A percentile compares a stretch with the other conserved stretches of the same genome.
phyloP scores from a whole-genome alignment of 345 rosid genomes.

The Geranium rotundifolium region DNA sequence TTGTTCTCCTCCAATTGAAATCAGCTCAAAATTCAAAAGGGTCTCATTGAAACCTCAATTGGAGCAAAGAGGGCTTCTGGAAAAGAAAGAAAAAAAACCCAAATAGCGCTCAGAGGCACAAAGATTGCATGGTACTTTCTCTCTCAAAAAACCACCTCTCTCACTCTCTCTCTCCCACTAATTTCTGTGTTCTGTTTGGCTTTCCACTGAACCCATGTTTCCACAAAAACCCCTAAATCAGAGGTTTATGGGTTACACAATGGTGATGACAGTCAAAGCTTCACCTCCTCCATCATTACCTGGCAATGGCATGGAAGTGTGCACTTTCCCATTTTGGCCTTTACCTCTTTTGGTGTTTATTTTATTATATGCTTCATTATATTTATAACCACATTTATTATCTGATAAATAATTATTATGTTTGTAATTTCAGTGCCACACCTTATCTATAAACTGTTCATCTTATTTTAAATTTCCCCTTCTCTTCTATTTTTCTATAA shows the following conservation, averaged over 20 bases:
- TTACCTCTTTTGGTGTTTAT: neutral
- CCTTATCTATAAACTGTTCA: neutral
- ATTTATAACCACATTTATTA: neutral
- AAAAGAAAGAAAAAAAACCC: slow-evolving; percentile 4
- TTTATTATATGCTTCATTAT: too few relatives aligned
- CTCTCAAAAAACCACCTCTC: slow-evolving; percentile 7
- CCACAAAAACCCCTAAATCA: too few relatives aligned
- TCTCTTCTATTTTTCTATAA: too few relatives aligned
- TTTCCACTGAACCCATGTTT: too few relatives aligned
- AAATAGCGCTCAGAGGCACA: slow-evolving; percentile 10
- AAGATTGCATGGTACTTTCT: slow-evolving; percentile 11
- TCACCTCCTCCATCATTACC: neutral
- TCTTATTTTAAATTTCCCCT: too few relatives aligned
- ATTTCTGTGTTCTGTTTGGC: neutral
- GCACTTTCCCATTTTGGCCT: neutral
- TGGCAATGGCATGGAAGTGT: neutral
- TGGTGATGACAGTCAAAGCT: neutral
- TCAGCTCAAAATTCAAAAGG: neutral
- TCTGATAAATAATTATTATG: neutral
- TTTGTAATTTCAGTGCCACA: neutral
- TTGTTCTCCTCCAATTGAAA: neutral
- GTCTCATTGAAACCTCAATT: neutral
- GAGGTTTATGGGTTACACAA: neutral
- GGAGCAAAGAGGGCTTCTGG: slow-evolving; percentile 7
- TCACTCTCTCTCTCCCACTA: slow-evolving; percentile 1